A percentile compares a stretch with the other conserved stretches of the same genome.
Conservation (phyloP, 73 alveolate species). For the Paramecium octaurelia region DNA sequence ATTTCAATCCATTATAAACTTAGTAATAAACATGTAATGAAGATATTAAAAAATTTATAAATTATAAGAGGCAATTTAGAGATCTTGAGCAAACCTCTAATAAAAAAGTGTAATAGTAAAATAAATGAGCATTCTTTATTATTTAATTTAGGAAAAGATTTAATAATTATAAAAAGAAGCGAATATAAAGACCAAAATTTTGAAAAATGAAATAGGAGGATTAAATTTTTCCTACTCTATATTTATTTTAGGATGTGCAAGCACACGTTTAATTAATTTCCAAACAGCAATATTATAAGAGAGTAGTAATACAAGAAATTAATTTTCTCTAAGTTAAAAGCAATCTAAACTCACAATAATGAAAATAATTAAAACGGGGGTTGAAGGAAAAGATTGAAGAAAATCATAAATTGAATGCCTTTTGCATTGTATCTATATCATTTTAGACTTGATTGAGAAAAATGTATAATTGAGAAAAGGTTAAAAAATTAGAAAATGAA, state of each 20-base stretch:
- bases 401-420: background rate
- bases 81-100: background rate
- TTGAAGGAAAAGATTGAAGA: background rate
- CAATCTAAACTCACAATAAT: background rate
- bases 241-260: background rate
- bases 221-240: too few species aligned
- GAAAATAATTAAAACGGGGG: background rate
- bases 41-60: background rate
- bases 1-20: background rate
- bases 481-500: background rate
- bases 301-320: background rate
- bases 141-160: background rate
- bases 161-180: slow-evolving; percentile 9
- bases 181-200: slow-evolving; percentile 7
- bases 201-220: background rate
- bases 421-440: background rate
- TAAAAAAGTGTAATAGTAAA: background rate
- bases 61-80: background rate
- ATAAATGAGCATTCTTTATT: background rate
- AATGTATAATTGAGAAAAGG: background rate
- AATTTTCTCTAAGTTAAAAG: background rate
- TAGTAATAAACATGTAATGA: background rate
- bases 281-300: background rate
- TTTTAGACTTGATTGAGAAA: background rate
- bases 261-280: background rate